Conservation (phyloP, 139 green algal species). For the Haematococcus lacustris region DNA sequence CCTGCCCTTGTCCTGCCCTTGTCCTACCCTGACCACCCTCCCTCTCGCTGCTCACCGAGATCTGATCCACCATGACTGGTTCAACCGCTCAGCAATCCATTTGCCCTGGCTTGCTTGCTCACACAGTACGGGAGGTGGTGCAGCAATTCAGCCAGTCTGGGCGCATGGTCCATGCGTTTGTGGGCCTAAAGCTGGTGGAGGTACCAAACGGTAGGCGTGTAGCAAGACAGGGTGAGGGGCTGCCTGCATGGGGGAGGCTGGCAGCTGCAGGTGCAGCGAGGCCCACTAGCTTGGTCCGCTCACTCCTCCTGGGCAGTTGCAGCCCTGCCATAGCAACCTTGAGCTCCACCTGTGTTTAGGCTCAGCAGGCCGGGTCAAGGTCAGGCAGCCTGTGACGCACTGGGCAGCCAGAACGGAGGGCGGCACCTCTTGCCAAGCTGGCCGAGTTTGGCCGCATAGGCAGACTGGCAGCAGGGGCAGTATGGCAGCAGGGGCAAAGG, state of each 20-base stretch:
- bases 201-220: slow-evolving; percentile 11
- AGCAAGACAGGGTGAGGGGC: neutral
- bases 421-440: neutral
- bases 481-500: neutral
- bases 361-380: neutral
- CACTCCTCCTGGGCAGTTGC: neutral
- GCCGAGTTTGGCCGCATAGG: neutral
- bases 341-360: neutral
- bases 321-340: neutral
- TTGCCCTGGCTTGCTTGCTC: slow-evolving; percentile 42
- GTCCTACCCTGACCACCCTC: neutral
- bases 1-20: too few relatives aligned
- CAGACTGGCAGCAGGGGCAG: neutral
- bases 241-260: too few relatives aligned
- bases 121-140: slow-evolving; percentile 14
- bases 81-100: neutral
- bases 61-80: neutral
- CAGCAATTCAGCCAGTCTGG: slow-evolving; percentile 23
- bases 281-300: neutral
- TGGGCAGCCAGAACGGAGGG: neutral
- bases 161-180: slow-evolving; percentile 57
- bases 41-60: neutral
- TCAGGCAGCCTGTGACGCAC: neutral
- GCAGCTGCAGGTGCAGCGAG: too few relatives aligned
- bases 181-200: slow-evolving; percentile 71